Percentiles rank a stretch among this genome's conserved stretches.
These are phyloP conservation scores for Diaporthe ampelina DNA, from an alignment of 2,329 filamentous ascomycete genomes.

Conservation along the genomic window DNA sequence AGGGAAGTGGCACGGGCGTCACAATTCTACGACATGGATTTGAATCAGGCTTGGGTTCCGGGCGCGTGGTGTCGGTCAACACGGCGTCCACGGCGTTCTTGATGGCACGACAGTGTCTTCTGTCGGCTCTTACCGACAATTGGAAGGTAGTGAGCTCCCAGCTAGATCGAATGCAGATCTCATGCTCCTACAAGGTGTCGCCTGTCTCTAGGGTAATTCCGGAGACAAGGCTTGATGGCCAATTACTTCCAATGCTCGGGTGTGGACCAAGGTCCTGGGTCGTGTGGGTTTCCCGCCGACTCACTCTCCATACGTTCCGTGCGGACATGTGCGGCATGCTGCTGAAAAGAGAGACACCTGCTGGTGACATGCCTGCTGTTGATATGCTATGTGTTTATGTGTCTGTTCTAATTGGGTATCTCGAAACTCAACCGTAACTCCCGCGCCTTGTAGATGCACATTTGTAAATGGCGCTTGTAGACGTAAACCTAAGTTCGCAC, in stretches of 20 bases:
- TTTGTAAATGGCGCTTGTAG: slow-evolving; percentile 22
- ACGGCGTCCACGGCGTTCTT: slow-evolving; percentile 63
- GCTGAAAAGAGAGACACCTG: slow-evolving; percentile 11
- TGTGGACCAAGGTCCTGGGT: slow-evolving; percentile 19
- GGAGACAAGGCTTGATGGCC: slow-evolving; percentile 95
- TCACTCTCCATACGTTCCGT: neutral
- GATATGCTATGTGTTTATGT: slow-evolving; percentile 7
- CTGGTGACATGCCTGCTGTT: slow-evolving; percentile 24
- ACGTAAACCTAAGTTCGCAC: neutral
- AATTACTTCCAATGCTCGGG: slow-evolving; percentile 59
- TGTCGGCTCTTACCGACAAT: slow-evolving; percentile 50
- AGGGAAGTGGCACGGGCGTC: slow-evolving; percentile 50
- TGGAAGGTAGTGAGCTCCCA: slow-evolving; percentile 69
- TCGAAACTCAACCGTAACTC: slow-evolving; percentile 38
- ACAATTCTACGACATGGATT: slow-evolving; percentile 27
- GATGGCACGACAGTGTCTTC: slow-evolving; percentile 35
- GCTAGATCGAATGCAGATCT: slow-evolving; percentile 73
- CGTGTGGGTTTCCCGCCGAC: slow-evolving; percentile 24
- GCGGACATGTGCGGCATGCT: slow-evolving; percentile 4
- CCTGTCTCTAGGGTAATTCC: slow-evolving; percentile 73
- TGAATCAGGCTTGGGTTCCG: slow-evolving; percentile 45
- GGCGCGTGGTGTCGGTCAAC: slow-evolving; percentile 57
- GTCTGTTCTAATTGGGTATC: slow-evolving; percentile 36
- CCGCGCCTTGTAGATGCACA: neutral
- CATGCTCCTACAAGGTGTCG: slow-evolving; percentile 84